phyloP scores from a whole-genome alignment of 1,139 yeast genomes.

The Blastobotrys ciferrii region DNA sequence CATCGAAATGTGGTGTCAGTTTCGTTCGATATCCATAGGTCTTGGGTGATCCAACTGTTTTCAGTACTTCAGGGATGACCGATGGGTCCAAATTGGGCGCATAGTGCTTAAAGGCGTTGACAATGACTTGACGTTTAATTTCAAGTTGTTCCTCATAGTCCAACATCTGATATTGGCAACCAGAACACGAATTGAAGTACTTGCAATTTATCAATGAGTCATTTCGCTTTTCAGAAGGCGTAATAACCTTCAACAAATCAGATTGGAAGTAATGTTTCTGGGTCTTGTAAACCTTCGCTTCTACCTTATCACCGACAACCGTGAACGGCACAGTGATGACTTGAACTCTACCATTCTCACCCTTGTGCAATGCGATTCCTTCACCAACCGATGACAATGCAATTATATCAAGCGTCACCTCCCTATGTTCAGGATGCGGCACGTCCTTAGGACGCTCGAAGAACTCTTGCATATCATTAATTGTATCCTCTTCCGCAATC shows the following conservation, averaged over 20 bases:
- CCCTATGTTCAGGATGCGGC: slow-evolving; percentile 57
- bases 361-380: slow-evolving; percentile 37
- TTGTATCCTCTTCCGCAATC: slow-evolving; percentile 48
- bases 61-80: slow-evolving; percentile 56
- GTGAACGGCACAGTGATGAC: slow-evolving; percentile 79
- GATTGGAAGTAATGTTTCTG: slow-evolving; percentile 74
- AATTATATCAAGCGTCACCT: slow-evolving; percentile 55
- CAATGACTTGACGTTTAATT: slow-evolving; percentile 71
- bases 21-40: slow-evolving; percentile 81
- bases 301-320: slow-evolving; percentile 78
- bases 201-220: slow-evolving; percentile 60
- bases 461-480: slow-evolving; percentile 63
- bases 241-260: slow-evolving; percentile 59
- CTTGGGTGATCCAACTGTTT: slow-evolving; percentile 78
- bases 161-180: slow-evolving; percentile 89
- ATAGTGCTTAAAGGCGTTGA: slow-evolving; percentile 76
- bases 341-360: slow-evolving; percentile 20
- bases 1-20: slow-evolving; percentile 91
- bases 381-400: slow-evolving; percentile 70
- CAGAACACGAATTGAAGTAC: slow-evolving; percentile 80
- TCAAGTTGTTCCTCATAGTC: slow-evolving; percentile 68
- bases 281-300: slow-evolving; percentile 70
- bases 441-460: slow-evolving; percentile 57
- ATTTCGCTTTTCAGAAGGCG: slow-evolving; percentile 50
- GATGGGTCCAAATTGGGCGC: slow-evolving; percentile 48